Evolutionary conservation across 371 early-diverging fungal genomes (phyloP).

Genomic region (Lichtheimia ornata): DNA sequence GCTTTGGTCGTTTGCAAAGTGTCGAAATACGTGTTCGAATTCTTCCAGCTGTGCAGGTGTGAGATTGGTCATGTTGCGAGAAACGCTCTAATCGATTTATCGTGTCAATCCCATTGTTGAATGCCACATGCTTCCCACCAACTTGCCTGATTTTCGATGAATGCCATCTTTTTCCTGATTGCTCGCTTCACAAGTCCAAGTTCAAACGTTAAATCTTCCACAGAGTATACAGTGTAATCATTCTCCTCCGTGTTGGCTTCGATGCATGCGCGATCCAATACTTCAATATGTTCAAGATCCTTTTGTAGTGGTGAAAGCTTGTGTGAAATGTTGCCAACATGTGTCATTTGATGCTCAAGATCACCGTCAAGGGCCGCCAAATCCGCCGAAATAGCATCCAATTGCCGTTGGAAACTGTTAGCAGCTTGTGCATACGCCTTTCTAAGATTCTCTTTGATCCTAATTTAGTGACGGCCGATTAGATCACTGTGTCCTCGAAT

Average conservation of each 20-base stretch:
- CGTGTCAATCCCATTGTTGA: not conserved
- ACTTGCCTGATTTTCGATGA: conserved; percentile 90
- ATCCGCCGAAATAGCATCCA: conserved; percentile 68
- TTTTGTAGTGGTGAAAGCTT: conserved; percentile 20
- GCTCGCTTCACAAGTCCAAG: conserved; percentile 75
- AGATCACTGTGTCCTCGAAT: not conserved
- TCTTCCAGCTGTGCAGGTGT: conserved; percentile 93
- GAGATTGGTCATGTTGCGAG: conserved; percentile 87
- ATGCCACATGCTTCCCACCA: not conserved
- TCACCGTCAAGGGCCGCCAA: conserved; percentile 74
- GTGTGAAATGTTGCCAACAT: conserved; percentile 56
- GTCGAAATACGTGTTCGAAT: conserved; percentile 85
- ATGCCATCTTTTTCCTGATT: conserved; percentile 82
- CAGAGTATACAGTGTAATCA: conserved; percentile 88
- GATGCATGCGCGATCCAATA: conserved; percentile 69
- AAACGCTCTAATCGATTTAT: conserved; percentile 60
- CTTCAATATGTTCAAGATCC: conserved; percentile 56
- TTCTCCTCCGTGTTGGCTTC: conserved; percentile 93
- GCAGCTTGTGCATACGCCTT: conserved; percentile 76
- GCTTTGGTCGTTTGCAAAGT: conserved; percentile 82
- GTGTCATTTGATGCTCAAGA: conserved; percentile 68
- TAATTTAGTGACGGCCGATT: conserved; percentile 10
- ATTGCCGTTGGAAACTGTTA: conserved; percentile 68
- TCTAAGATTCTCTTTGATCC: conserved; percentile 77
- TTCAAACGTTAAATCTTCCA: conserved; percentile 89